Conservation (phyloP, 164 flowering plant species). For the Annona cherimola region DNA sequence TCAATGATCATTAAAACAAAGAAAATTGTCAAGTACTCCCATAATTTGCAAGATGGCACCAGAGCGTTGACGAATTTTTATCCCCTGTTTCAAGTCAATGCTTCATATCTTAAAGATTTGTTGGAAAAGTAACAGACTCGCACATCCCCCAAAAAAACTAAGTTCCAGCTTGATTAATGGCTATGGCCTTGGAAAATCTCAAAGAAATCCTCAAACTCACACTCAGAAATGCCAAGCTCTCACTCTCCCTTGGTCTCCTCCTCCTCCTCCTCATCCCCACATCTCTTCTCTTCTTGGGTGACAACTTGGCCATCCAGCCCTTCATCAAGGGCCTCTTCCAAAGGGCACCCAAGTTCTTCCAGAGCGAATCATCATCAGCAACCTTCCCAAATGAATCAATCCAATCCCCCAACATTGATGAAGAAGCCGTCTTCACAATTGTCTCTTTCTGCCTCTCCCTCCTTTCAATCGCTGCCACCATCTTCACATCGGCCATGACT, state of each 20-base stretch:
- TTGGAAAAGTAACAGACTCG: too few relatives aligned
- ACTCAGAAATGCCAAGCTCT: constrained; percentile 27
- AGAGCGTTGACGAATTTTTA: too few relatives aligned
- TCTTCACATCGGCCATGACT: constrained; percentile 18
- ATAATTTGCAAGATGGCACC: too few relatives aligned
- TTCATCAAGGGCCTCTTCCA: constrained; percentile 2
- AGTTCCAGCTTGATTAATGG: neutral
- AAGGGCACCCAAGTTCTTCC: neutral
- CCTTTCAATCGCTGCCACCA: constrained; percentile 4
- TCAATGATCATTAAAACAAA: too few relatives aligned
- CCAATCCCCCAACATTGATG: neutral
- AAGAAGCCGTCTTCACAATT: constrained; percentile 7
- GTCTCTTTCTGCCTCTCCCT: neutral
- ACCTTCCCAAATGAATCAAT: constrained; percentile 10
- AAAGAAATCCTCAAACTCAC: constrained; percentile 18
- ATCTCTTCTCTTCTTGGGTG: constrained; percentile 12
- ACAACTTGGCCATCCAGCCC: constrained; percentile 15
- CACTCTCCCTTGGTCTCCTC: constrained; percentile 13
- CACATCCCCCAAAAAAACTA: too few relatives aligned
- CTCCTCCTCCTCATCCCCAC: constrained; percentile 6
- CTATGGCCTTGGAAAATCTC: constrained; percentile 10
- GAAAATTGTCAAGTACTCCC: too few relatives aligned
- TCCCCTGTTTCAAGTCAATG: too few relatives aligned
- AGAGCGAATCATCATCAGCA: neutral
- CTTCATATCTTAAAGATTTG: too few relatives aligned